Percentiles rank a stretch among this genome's conserved stretches.
Conservation (phyloP, 495 filamentous ascomycete species). For the Baudoinia panamericana region DNA sequence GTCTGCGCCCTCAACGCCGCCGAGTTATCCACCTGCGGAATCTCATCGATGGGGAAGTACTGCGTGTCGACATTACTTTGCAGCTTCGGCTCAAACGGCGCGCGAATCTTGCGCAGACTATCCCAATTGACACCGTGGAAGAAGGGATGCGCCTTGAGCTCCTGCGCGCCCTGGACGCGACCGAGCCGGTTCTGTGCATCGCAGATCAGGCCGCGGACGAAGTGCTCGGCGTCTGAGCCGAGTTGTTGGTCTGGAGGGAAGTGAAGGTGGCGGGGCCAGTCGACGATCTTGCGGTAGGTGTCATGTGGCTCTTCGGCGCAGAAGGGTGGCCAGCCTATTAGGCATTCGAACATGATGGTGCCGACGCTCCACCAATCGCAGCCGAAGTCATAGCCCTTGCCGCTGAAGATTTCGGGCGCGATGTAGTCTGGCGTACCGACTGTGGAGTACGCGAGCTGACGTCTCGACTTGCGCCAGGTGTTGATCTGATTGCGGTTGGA, state of each 20-base stretch:
- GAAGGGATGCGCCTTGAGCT: conserved; percentile 89
- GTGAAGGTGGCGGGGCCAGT: conserved; percentile 89
- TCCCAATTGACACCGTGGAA: conserved; percentile 95
- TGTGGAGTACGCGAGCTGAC: conserved; percentile 93
- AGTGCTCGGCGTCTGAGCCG: conserved; percentile 69
- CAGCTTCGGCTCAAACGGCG: conserved; percentile 88
- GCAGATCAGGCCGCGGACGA: conserved; percentile 86
- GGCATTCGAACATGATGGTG: conserved; percentile 99
- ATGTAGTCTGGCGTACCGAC: conserved; percentile 99
- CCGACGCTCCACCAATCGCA: conserved; percentile 99
- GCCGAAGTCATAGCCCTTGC: conserved; percentile 85
- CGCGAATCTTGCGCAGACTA: conserved; percentile 75
- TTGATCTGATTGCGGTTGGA: conserved; percentile 95
- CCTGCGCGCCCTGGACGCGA: conserved; percentile 60
- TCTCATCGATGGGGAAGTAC: conserved; percentile 97
- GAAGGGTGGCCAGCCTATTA: conserved; percentile 98
- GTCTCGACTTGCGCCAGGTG: conserved; percentile 91
- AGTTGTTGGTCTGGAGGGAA: conserved; percentile 91
- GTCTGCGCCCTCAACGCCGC: conserved; percentile 56
- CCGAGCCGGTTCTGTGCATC: conserved; percentile 84
- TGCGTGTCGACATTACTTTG: conserved; percentile 89
- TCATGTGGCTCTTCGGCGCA: conserved; percentile 95
- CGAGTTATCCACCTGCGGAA: conserved; percentile 78
- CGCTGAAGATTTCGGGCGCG: conserved; percentile 94
- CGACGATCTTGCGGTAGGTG: conserved; percentile 97